Percentiles rank a stretch among this genome's conserved stretches.
Conservation (phyloP, 805 yeast genomes). For the Hanseniaspora occidentalis region DNA sequence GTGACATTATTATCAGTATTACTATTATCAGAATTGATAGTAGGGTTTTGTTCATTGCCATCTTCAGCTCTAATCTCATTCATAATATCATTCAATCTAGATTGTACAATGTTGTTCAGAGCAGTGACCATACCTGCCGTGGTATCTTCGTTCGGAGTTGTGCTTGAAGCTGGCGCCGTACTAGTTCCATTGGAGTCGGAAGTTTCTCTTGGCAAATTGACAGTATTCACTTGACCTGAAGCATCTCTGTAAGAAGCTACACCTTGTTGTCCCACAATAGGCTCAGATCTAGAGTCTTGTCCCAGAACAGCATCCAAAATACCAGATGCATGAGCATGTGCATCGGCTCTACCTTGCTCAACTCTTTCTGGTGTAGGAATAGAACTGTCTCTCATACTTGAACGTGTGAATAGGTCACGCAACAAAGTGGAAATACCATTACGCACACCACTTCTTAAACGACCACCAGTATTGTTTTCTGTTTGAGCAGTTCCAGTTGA, state of each 20-base stretch:
- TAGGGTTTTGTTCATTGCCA: not conserved
- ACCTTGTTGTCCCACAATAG: slow-evolving; percentile 10
- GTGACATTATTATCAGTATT: not conserved
- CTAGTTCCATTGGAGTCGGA: too few species aligned
- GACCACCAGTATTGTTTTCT: not conserved
- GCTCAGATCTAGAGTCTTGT: not conserved
- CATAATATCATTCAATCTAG: too few species aligned
- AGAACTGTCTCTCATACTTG: slow-evolving; percentile 3
- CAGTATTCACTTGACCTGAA: slow-evolving; percentile 17
- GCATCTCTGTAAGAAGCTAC: slow-evolving; percentile 23
- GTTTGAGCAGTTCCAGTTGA: not conserved
- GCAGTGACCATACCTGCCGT: not conserved
- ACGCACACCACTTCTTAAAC: not conserved
- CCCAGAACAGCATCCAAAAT: not conserved
- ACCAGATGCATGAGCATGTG: not conserved
- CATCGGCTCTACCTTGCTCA: slow-evolving; percentile 1
- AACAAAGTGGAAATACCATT: not conserved
- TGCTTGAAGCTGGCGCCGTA: slow-evolving; percentile 2
- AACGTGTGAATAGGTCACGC: slow-evolving; percentile 2
- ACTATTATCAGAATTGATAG: not conserved
- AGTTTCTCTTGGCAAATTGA: slow-evolving; percentile 8
- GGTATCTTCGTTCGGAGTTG: not conserved
- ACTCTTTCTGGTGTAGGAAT: not conserved
- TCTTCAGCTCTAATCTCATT: too few species aligned
- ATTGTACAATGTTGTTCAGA: too few species aligned